Percentiles rank a stretch among this genome's conserved stretches.
These are phyloP conservation scores for Solanum habrochaites DNA, from an alignment of 257 asterid genomes.

Conservation along the genomic window DNA sequence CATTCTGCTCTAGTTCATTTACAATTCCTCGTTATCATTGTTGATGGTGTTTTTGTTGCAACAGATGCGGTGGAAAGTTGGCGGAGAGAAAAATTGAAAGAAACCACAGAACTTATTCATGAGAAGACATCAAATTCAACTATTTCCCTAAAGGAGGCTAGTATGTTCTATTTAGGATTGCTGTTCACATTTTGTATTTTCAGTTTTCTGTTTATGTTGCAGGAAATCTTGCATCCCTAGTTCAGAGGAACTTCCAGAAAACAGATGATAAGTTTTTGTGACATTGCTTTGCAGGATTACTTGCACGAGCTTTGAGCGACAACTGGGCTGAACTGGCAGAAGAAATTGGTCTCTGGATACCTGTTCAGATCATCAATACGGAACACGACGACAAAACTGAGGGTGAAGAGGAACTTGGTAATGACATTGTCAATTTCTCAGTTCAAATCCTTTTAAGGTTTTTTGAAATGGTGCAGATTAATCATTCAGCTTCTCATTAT, in stretches of 20 bases:
- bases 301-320: slow-evolving; percentile 44
- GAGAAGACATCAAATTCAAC: slow-evolving; percentile 47
- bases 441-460: not conserved
- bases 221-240: not conserved
- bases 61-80: slow-evolving; percentile 71
- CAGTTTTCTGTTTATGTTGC: not conserved
- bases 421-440: not conserved
- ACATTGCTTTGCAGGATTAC: slow-evolving; percentile 27
- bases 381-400: slow-evolving; percentile 86
- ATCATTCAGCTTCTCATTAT: not conserved
- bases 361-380: slow-evolving; percentile 37
- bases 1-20: not conserved
- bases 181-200: not conserved
- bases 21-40: not conserved
- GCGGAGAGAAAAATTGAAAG: slow-evolving; percentile 48
- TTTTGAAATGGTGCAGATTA: not conserved
- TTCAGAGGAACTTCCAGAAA: not conserved
- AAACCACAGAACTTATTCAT: slow-evolving; percentile 35
- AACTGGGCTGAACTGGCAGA: slow-evolving; percentile 58
- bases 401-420: slow-evolving; percentile 76
- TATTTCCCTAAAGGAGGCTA: slow-evolving; percentile 53
- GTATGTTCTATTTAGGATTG: slow-evolving; percentile 19
- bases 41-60: slow-evolving; percentile 3
- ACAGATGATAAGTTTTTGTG: not conserved
- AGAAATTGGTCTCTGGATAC: slow-evolving; percentile 83